phyloP scores from a whole-genome alignment of 2,329 filamentous ascomycete species.

The Microdochium bolleyi region DNA sequence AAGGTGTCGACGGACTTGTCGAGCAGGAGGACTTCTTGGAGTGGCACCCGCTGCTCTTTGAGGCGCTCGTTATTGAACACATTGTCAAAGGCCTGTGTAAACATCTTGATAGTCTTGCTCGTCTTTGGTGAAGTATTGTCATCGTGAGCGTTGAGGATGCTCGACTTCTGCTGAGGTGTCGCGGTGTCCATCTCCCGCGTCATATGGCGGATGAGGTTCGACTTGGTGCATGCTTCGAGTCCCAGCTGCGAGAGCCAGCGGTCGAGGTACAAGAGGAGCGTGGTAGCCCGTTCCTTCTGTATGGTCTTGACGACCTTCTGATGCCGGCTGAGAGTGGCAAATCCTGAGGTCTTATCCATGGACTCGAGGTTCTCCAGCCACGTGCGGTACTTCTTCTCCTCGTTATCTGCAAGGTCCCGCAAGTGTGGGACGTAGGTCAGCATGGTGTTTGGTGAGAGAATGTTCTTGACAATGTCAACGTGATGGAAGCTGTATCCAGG shows the following conservation, averaged over 20 bases:
- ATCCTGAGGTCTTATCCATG: slow-evolving; percentile 49
- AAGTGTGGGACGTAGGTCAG: slow-evolving; percentile 53
- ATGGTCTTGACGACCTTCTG: slow-evolving; percentile 41
- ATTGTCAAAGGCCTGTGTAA: slow-evolving; percentile 48
- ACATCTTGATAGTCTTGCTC: slow-evolving; percentile 35
- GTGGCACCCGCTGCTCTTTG: slow-evolving; percentile 30
- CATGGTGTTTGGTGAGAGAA: slow-evolving; percentile 52
- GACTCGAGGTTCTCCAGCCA: slow-evolving; percentile 51
- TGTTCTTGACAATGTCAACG: slow-evolving; percentile 50
- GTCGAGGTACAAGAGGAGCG: slow-evolving; percentile 44
- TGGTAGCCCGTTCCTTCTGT: slow-evolving; percentile 42
- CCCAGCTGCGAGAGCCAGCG: slow-evolving; percentile 41
- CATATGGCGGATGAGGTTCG: slow-evolving; percentile 45
- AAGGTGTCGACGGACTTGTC: slow-evolving; percentile 46
- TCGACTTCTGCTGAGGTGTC: slow-evolving; percentile 46
- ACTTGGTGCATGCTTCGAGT: slow-evolving; percentile 43
- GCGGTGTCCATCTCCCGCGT: slow-evolving; percentile 36
- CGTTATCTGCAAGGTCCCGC: slow-evolving; percentile 47
- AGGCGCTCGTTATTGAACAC: slow-evolving; percentile 36
- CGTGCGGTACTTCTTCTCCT: slow-evolving; percentile 44
- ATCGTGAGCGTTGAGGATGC: slow-evolving; percentile 39
- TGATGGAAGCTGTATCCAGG: slow-evolving; percentile 53
- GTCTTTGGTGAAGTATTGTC: slow-evolving; percentile 32
- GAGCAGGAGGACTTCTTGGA: slow-evolving; percentile 43
- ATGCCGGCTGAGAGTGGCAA: slow-evolving; percentile 43